A percentile compares a stretch with the other conserved stretches of the same genome.
phyloP scores from a whole-genome alignment of 441 rosid species.

The Pelargonium australe region DNA sequence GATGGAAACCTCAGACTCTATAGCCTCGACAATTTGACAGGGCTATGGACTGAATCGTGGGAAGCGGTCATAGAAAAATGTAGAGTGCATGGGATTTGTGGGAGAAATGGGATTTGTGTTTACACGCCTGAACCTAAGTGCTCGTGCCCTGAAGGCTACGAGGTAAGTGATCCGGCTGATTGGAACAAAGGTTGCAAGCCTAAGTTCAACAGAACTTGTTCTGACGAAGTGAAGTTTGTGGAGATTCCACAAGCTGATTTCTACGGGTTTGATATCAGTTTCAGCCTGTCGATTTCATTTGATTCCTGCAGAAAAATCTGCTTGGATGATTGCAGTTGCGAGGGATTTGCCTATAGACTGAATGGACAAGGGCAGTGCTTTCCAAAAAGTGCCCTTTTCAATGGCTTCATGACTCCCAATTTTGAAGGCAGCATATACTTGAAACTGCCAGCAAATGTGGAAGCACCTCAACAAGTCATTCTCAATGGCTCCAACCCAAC shows the following conservation, averaged over 20 bases:
- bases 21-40: constrained; percentile 24
- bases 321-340: constrained; percentile 33
- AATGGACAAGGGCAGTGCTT: constrained; percentile 24
- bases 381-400: constrained; percentile 29
- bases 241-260: constrained; percentile 30
- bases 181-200: constrained; percentile 44
- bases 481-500: constrained; percentile 11
- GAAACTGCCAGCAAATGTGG: constrained; percentile 26
- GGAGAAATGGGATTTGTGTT: constrained; percentile 38
- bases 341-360: constrained; percentile 32
- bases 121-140: constrained; percentile 39
- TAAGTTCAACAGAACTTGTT: constrained; percentile 22
- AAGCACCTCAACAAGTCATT: neutral
- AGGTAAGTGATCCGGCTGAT: constrained; percentile 18
- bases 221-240: constrained; percentile 23
- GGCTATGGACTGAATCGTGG: constrained; percentile 30
- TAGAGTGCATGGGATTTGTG: constrained; percentile 41
- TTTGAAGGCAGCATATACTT: constrained; percentile 32
- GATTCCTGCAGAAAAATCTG: constrained; percentile 31
- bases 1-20: constrained; percentile 49
- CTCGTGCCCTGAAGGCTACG: constrained; percentile 43
- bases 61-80: constrained; percentile 26
- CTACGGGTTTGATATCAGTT: constrained; percentile 32
- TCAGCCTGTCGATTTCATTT: constrained; percentile 3
- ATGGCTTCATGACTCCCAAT: constrained; percentile 25